Evolutionary conservation across 805 yeast species (phyloP), one percentile per base, ranked within the genome.

Genomic region (Ogataea pini): DNA sequence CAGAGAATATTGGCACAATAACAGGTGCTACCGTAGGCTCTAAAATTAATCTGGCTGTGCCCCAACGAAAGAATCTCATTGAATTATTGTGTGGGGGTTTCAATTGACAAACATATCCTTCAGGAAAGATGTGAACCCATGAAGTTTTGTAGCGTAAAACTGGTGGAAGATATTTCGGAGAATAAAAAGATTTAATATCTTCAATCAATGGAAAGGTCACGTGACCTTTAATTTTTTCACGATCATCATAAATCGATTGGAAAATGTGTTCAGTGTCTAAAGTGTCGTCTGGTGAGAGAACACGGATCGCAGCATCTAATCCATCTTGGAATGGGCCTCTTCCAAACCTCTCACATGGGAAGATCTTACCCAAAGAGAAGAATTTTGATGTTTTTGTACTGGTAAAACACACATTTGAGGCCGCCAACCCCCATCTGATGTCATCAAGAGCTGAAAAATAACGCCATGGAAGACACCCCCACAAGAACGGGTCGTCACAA

Each of bases 31-130:
- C 77, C 0, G 92, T 83, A 8, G 95, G 74, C 65, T 92, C 99
- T 47, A 94, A 68, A 4, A 94, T 75, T 56, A 91, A 63, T 56
- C 99, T 75, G 2, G 96, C 80, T 1, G 90, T 83, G 0, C 99
- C 99, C 98, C 98, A 92, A 62, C 88, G 85, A 74, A 94, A 92
- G 67, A 88, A 92, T 53, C 97, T 74, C 94, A 94, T 88, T 3
- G 97, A 89, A 56, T 89, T 86, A 42, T 78, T 74, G 62, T 80
- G 82, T 0, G 97, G 97, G 29, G 85, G 83, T 51, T 83, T 77
- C 42, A 88, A 65, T 65, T 94, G 99, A 45, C 92, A 78, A 4
- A 92, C 98, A 64, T 85, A 89, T 0, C 96, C 96, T 65, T 92
- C 99, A 0, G 99, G 99, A 67, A 89, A 92, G 3, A 90, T 81